Conservation (phyloP, 2,329 filamentous ascomycete genomes). For the Nigrospora sphaerica region DNA sequence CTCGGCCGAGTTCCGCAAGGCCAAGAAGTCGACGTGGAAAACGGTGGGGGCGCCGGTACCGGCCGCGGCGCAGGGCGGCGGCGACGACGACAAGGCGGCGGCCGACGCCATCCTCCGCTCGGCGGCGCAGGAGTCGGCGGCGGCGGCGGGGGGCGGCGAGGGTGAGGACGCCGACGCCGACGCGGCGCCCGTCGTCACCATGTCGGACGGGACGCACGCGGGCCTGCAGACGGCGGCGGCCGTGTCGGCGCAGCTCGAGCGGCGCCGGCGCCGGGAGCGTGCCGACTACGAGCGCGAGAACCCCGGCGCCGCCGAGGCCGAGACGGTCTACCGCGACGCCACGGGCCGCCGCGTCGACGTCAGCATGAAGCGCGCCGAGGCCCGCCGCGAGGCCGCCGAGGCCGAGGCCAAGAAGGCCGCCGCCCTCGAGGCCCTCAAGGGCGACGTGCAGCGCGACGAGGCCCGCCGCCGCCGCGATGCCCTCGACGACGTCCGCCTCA, state of each 20-base stretch:
- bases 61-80: constrained; percentile 5
- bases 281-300: constrained; percentile 35
- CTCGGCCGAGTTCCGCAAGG: constrained; percentile 59
- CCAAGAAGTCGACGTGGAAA: constrained; percentile 79
- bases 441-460: constrained; percentile 74
- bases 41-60: constrained; percentile 44
- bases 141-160: constrained; percentile 29
- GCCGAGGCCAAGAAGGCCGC: constrained; percentile 68
- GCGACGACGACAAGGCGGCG: constrained; percentile 47
- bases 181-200: constrained; percentile 42
- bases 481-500: constrained; percentile 73
- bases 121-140: constrained; percentile 60
- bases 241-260: constrained; percentile 62
- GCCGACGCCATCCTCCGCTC: constrained; percentile 74
- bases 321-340: constrained; percentile 93
- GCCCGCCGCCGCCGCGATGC: constrained; percentile 57
- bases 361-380: constrained; percentile 81
- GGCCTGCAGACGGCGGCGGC: constrained; percentile 80
- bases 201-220: constrained; percentile 82
- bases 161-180: constrained; percentile 42
- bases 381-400: constrained; percentile 56
- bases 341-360: constrained; percentile 92
- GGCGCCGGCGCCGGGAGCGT: constrained; percentile 59
- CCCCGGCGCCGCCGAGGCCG: constrained; percentile 45
- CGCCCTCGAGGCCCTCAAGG: constrained; percentile 65